Percentiles rank a stretch among this genome's conserved stretches.
Conservation (phyloP, 306 rosid species). For the Cucurbita pepo region DNA sequence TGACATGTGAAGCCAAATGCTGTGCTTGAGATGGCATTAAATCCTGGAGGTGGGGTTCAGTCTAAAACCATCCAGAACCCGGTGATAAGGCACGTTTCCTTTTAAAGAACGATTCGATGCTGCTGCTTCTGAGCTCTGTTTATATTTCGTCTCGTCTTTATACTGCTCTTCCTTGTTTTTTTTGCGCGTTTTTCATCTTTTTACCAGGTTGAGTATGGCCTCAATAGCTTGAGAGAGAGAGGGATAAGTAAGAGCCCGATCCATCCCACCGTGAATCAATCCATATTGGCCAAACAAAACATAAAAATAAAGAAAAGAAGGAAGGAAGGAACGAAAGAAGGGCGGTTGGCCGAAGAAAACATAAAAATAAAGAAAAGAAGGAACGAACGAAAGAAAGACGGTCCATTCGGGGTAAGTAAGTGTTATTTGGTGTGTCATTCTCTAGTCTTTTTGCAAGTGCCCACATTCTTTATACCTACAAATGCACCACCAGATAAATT, state of each 20-base stretch:
- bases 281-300: background rate
- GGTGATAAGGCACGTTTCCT: conserved; percentile 43
- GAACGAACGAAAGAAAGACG: background rate
- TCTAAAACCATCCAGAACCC: conserved; percentile 25
- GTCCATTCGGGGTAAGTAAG: conserved; percentile 75
- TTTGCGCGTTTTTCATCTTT: background rate
- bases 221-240: conserved; percentile 23
- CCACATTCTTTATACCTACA: background rate
- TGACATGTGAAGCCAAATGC: conserved; percentile 38
- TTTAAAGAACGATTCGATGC: background rate
- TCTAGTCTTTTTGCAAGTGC: conserved; percentile 22
- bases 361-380: conserved; percentile 16
- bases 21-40: conserved; percentile 26
- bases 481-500: background rate
- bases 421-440: conserved; percentile 31
- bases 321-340: too few species aligned
- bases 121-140: background rate
- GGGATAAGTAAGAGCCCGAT: background rate
- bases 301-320: conserved; percentile 16
- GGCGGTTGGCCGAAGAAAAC: conserved; percentile 10
- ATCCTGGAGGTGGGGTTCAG: conserved; percentile 21
- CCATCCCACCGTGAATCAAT: background rate
- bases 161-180: conserved; percentile 12
- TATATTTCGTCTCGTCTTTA: conserved; percentile 28
- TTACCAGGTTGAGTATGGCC: conserved; percentile 43